These are phyloP conservation scores for Agapanthus africanus DNA, from an alignment of 106 monocot species.

Conservation along the genomic window DNA sequence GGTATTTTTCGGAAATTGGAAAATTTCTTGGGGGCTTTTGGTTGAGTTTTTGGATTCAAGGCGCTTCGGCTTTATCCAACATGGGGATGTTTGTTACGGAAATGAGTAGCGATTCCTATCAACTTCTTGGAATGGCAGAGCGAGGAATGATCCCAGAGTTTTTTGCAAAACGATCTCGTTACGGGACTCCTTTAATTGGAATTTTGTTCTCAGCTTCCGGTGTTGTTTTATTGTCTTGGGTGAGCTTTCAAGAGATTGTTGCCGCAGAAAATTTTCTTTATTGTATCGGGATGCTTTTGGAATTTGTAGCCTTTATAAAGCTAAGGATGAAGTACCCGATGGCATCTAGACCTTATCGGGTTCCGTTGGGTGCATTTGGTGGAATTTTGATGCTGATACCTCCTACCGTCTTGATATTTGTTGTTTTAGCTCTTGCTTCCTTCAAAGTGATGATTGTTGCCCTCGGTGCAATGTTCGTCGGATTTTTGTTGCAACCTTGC, in stretches of 20 bases:
- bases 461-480: constrained; percentile 17
- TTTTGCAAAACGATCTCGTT: constrained; percentile 20
- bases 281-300: constrained; percentile 34
- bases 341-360: constrained; percentile 19
- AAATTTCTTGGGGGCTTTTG: constrained; percentile 15
- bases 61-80: constrained; percentile 31
- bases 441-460: constrained; percentile 22
- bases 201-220: constrained; percentile 40
- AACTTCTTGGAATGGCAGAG: constrained; percentile 41
- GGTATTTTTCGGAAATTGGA: constrained; percentile 17
- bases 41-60: constrained; percentile 29
- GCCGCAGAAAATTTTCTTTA: constrained; percentile 38
- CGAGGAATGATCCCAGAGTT: constrained; percentile 38
- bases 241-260: constrained; percentile 43
- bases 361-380: constrained; percentile 28
- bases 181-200: constrained; percentile 31
- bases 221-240: constrained; percentile 29
- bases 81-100: constrained; percentile 43
- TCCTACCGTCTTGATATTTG: constrained; percentile 21
- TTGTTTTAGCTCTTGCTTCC: constrained; percentile 23
- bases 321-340: constrained; percentile 23
- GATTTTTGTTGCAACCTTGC: constrained; percentile 26
- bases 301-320: constrained; percentile 29
- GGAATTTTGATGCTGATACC: constrained; percentile 26
- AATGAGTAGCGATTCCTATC: constrained; percentile 45